Evolutionary conservation across 2,329 filamentous ascomycete species (phyloP).

Genomic region (Phialophora verrucosa): DNA sequence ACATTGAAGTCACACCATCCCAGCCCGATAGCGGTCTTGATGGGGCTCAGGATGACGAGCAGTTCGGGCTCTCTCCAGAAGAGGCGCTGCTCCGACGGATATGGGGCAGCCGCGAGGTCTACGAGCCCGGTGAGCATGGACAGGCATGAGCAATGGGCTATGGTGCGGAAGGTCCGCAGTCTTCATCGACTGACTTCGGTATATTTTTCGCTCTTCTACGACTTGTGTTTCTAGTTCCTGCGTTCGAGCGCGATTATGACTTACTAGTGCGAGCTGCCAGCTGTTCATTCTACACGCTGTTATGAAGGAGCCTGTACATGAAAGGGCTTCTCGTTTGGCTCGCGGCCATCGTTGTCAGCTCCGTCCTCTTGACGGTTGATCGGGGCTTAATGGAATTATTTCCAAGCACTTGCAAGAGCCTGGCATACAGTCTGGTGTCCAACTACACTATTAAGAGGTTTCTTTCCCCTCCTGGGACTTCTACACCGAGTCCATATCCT

Average conservation of each 20-base stretch:
- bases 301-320: background rate
- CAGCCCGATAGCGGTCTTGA: constrained; percentile 31
- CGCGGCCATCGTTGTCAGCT: background rate
- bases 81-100: constrained; percentile 38
- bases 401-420: background rate
- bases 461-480: background rate
- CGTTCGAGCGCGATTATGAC: constrained; percentile 9
- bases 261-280: background rate
- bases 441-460: background rate
- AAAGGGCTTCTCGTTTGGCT: background rate
- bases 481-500: background rate
- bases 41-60: constrained; percentile 34
- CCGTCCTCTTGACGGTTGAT: background rate
- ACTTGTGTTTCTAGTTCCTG: constrained; percentile 10
- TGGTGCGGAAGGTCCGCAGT: background rate
- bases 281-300: background rate
- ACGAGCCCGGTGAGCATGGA: constrained; percentile 28
- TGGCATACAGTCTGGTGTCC: background rate
- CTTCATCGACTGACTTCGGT: constrained; percentile 1
- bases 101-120: constrained; percentile 37
- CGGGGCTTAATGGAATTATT: background rate
- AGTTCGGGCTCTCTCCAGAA: constrained; percentile 35
- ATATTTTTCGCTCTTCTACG: background rate
- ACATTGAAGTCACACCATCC: constrained; percentile 39
- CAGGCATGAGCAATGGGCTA: constrained; percentile 5